phyloP scores from a whole-genome alignment of 352 stramenopile genomes.

The Pythium myriotylum region DNA sequence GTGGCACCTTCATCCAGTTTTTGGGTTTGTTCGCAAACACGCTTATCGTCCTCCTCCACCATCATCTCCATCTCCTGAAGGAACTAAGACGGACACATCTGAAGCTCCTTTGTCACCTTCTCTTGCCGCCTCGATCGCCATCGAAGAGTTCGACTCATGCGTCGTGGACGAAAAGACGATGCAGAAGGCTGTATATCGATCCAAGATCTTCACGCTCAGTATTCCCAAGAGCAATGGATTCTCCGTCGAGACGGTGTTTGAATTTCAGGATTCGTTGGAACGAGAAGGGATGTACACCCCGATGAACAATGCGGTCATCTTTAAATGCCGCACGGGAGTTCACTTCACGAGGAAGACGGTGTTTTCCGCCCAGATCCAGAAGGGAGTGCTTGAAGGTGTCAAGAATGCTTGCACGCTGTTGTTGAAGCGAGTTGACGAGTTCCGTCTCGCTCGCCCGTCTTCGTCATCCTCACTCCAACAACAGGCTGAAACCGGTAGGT shows the following conservation, averaged over 20 bases:
- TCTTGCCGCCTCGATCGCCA: conserved; percentile 42
- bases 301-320: conserved; percentile 22
- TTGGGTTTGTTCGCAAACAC: conserved; percentile 56
- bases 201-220: conserved; percentile 67
- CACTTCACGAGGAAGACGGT: conserved; percentile 34
- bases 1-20: conserved; percentile 56
- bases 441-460: not conserved
- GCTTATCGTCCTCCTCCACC: conserved; percentile 41
- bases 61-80: not conserved
- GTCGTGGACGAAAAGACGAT: conserved; percentile 38
- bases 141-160: conserved; percentile 66
- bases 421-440: conserved; percentile 26
- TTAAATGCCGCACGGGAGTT: conserved; percentile 34
- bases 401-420: conserved; percentile 32
- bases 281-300: conserved; percentile 24
- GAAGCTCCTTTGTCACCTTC: not conserved
- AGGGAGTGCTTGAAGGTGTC: conserved; percentile 34
- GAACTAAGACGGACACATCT: not conserved
- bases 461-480: not conserved
- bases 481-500: not conserved
- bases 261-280: conserved; percentile 40
- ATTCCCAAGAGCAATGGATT: conserved; percentile 70
- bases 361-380: conserved; percentile 33
- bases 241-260: conserved; percentile 59
- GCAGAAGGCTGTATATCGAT: conserved; percentile 46